phyloP scores from a whole-genome alignment of 1,284 basidiomycete species.

The Trametes hirsuta region DNA sequence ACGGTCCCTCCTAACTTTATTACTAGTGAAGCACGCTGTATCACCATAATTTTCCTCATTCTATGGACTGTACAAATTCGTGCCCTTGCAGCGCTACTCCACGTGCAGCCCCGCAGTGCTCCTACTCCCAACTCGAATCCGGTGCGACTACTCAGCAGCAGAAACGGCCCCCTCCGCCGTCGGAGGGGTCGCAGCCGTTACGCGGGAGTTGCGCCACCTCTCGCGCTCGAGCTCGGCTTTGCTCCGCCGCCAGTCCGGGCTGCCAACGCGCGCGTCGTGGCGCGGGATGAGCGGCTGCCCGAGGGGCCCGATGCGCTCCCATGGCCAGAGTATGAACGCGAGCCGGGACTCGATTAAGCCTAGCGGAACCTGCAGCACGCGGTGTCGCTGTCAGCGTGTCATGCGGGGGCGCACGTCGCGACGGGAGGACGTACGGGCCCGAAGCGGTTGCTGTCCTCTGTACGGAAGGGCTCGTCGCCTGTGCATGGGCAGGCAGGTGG shows the following conservation, averaged over 20 bases:
- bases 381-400: background rate
- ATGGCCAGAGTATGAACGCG: constrained; percentile 64
- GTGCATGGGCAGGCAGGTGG: background rate
- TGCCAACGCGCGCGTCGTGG: constrained; percentile 34
- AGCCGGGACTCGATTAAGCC: constrained; percentile 67
- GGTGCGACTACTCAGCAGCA: background rate
- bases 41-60: constrained; percentile 18
- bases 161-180: background rate
- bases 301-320: constrained; percentile 52
- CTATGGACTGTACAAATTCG: constrained; percentile 19
- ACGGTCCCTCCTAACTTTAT: constrained; percentile 16
- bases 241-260: constrained; percentile 46
- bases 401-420: background rate
- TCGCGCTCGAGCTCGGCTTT: constrained; percentile 51
- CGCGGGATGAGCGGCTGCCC: constrained; percentile 32
- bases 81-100: background rate
- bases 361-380: constrained; percentile 52
- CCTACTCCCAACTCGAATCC: background rate
- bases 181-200: constrained; percentile 32
- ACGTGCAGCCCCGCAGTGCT: background rate
- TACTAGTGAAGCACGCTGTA: constrained; percentile 28
- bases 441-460: constrained; percentile 73
- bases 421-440: constrained; percentile 57
- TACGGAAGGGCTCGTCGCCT: constrained; percentile 70
- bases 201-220: constrained; percentile 46